Evolutionary conservation across 129 eudicot species (phyloP).

Genomic region (Tagetes patula): DNA sequence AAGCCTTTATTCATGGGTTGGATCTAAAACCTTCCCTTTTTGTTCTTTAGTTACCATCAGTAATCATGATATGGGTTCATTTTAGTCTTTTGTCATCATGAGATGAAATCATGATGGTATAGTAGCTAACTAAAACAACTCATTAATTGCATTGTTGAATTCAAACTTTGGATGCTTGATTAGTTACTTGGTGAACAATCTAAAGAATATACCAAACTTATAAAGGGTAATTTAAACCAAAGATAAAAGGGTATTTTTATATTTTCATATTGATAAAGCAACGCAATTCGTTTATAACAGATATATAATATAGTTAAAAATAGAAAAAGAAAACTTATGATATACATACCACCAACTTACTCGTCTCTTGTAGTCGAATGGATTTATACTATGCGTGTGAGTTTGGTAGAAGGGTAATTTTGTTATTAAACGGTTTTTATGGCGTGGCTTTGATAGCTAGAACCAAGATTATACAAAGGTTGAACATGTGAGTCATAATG

Average conservation of each 20-base stretch:
- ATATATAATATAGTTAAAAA: neutral
- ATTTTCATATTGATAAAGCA: neutral
- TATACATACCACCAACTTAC: neutral
- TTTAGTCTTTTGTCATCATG: conserved; percentile 30
- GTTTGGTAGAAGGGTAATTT: neutral
- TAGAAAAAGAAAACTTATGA: neutral
- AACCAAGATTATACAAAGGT: neutral
- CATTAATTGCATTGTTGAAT: conserved; percentile 35
- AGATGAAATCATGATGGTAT: conserved; percentile 33
- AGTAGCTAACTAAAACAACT: conserved; percentile 27
- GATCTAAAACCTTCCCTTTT: conserved; percentile 40
- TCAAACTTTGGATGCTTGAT: conserved; percentile 37
- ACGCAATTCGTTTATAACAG: no score
- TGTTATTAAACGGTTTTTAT: neutral
- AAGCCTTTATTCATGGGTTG: conserved; percentile 26
- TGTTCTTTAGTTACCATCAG: conserved; percentile 30
- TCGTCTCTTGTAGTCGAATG: neutral
- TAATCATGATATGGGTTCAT: conserved; percentile 30
- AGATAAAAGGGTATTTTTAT: neutral
- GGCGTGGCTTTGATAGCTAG: neutral
- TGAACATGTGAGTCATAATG: conserved; percentile 21
- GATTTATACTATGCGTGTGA: neutral
- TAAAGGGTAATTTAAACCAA: neutral
- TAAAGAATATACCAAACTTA: conserved; percentile 19
- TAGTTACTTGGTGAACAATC: conserved; percentile 29